Conservation (phyloP, 163 green algal genomes). For the Scenedesmus sp. region DNA sequence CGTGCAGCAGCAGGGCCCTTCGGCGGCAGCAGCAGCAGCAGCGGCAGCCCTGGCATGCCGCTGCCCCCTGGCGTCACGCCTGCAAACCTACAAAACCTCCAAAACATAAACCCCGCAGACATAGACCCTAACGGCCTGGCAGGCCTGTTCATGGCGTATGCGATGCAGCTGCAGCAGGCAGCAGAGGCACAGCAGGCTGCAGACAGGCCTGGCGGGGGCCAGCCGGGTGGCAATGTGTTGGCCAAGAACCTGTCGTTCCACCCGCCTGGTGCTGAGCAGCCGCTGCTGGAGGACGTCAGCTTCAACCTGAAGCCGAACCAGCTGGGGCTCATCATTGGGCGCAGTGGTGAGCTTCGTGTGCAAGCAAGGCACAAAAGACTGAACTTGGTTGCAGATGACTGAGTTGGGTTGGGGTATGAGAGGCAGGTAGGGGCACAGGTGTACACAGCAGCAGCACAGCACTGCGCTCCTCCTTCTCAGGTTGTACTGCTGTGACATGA, state of each 20-base stretch:
- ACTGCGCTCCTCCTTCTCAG: no score
- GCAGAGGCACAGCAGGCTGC: constrained; percentile 45
- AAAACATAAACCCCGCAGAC: background rate
- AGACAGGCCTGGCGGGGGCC: background rate
- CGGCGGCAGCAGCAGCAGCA: constrained; percentile 6
- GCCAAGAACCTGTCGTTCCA: constrained; percentile 72
- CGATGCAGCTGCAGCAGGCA: constrained; percentile 49
- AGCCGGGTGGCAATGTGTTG: constrained; percentile 61
- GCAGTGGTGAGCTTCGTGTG: constrained; percentile 64
- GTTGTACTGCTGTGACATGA: no score
- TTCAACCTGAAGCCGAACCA: constrained; percentile 80
- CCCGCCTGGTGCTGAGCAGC: constrained; percentile 67
- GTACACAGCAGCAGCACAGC: no score
- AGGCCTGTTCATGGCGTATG: constrained; percentile 51
- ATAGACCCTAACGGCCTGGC: constrained; percentile 47
- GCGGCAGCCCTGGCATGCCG: background rate
- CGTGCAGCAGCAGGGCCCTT: background rate
- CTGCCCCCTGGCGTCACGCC: background rate
- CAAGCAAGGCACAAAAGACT: no score
- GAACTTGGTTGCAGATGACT: no score
- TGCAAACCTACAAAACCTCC: constrained; percentile 1
- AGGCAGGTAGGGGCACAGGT: no score
- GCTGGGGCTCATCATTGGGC: constrained; percentile 89
- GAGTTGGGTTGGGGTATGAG: no score
- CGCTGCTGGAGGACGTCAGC: constrained; percentile 75